phyloP scores from a whole-genome alignment of 345 rosid genomes.

The rapeseed (Brassica napus) region DNA sequence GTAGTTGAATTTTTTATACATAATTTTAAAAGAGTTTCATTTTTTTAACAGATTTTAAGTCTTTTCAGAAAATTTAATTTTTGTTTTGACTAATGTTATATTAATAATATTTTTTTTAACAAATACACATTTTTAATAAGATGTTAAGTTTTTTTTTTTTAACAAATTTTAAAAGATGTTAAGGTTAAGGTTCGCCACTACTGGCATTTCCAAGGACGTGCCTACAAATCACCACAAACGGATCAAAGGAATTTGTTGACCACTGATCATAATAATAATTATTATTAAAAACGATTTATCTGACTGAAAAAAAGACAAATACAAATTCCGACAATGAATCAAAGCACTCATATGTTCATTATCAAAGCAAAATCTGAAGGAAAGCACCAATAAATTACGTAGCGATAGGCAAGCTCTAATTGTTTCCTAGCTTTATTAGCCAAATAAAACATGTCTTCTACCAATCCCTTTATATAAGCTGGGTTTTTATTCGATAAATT shows the following conservation, averaged over 20 bases:
- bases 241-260: neutral
- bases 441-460: no score
- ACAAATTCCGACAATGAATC: neutral
- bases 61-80: neutral
- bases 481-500: no score
- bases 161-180: no score
- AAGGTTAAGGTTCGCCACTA: conserved; percentile 19
- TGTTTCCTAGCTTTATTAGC: no score
- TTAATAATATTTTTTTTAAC: neutral
- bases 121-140: no score
- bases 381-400: no score
- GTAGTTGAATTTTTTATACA: neutral
- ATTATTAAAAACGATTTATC: neutral
- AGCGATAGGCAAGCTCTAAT: no score
- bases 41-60: neutral
- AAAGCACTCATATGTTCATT: neutral
- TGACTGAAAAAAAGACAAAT: neutral
- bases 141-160: no score
- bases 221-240: neutral
- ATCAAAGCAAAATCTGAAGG: neutral
- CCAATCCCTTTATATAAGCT: no score
- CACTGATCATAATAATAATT: neutral
- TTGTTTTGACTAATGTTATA: neutral
- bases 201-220: conserved; percentile 15
- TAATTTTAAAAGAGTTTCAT: neutral